A percentile compares a stretch with the other conserved stretches of the same genome.
Evolutionary conservation across 371 early-diverging fungal species (phyloP).

Genomic region (Mortierella sp.): DNA sequence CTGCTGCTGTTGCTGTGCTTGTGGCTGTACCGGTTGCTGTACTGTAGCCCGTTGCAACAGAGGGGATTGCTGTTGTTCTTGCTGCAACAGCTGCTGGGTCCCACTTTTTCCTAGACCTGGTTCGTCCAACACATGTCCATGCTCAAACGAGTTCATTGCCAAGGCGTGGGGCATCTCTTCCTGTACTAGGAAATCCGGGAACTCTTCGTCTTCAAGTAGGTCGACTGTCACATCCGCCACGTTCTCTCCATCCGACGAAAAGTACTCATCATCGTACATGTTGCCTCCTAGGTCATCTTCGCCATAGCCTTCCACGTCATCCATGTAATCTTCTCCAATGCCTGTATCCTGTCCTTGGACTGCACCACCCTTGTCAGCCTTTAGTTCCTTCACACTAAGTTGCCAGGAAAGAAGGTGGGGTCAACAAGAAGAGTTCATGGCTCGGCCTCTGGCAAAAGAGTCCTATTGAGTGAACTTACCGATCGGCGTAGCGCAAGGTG

Average conservation of each 20-base stretch:
- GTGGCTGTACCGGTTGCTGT: too few species aligned
- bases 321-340: conserved; percentile 54
- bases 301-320: conserved; percentile 37
- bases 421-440: too few species aligned
- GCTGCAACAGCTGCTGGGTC: conserved; percentile 23
- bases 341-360: too few species aligned
- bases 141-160: conserved; percentile 27
- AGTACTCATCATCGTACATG: conserved; percentile 55
- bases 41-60: too few species aligned
- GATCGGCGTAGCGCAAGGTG: conserved; percentile 97
- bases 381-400: conserved; percentile 92
- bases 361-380: too few species aligned
- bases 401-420: too few species aligned
- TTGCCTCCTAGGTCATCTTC: too few species aligned
- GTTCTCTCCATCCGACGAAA: conserved; percentile 41
- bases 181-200: conserved; percentile 47
- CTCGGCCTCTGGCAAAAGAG: too few species aligned
- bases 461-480: too few species aligned
- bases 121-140: conserved; percentile 40
- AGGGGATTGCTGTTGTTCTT: too few species aligned
- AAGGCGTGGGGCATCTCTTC: conserved; percentile 39
- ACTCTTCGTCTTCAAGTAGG: conserved; percentile 58
- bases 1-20: conserved; percentile 43
- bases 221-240: conserved; percentile 40
- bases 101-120: conserved; percentile 22